A percentile compares a stretch with the other conserved stretches of the same genome.
phyloP scores from a whole-genome alignment of 768 basidiomycete genomes.

The Russula olivacea region DNA sequence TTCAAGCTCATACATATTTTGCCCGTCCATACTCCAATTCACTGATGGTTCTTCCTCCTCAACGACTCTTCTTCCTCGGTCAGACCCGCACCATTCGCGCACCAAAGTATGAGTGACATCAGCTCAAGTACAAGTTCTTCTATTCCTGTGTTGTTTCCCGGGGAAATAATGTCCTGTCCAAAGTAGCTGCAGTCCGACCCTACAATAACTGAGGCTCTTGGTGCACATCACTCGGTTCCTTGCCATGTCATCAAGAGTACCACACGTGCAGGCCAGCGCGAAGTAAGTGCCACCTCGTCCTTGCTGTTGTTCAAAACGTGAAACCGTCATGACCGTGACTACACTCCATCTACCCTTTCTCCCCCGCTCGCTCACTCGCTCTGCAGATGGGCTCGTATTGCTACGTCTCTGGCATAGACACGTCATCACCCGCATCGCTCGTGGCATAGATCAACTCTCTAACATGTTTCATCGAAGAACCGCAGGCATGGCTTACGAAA shows the following conservation, averaged over 20 bases:
- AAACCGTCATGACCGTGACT: background rate
- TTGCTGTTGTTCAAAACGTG: background rate
- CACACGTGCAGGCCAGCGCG: conserved; percentile 75
- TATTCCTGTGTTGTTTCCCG: too few species aligned
- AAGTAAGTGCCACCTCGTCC: conserved; percentile 49
- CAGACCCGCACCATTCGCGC: too few species aligned
- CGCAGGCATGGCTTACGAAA: conserved; percentile 87
- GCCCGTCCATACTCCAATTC: too few species aligned
- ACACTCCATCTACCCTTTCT: background rate
- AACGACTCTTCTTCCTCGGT: too few species aligned
- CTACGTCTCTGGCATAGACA: conserved; percentile 97
- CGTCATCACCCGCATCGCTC: conserved; percentile 93
- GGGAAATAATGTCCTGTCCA: too few species aligned
- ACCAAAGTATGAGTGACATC: too few species aligned
- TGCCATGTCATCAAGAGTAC: conserved; percentile 94
- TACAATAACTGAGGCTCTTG: too few species aligned
- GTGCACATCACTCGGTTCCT: conserved; percentile 82
- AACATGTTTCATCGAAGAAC: conserved; percentile 92
- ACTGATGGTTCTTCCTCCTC: too few species aligned
- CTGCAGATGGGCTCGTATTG: conserved; percentile 89
- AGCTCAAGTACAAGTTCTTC: too few species aligned
- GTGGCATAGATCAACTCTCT: conserved; percentile 98
- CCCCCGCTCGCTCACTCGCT: background rate
- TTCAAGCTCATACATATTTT: too few species aligned
- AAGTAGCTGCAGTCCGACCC: too few species aligned